A percentile compares a stretch with the other conserved stretches of the same genome.
Conservation (phyloP, 2,329 filamentous ascomycete genomes). For the Pyrenochaeta sp. region DNA sequence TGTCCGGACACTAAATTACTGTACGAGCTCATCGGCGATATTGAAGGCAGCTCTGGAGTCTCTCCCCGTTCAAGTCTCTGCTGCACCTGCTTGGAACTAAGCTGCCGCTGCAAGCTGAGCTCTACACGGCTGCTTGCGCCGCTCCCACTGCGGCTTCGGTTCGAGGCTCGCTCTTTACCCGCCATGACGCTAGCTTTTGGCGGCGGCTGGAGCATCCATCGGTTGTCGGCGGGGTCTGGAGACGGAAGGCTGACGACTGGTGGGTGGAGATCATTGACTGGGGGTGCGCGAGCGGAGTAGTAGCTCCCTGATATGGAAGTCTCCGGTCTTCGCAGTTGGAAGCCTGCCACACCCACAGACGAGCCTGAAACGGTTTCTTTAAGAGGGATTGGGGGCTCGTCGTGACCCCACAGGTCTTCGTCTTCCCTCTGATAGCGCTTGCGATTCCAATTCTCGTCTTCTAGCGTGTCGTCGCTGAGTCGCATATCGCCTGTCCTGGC, state of each 20-base stretch:
- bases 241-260: conserved; percentile 82
- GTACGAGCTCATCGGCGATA: conserved; percentile 49
- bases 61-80: conserved; percentile 47
- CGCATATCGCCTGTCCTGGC: conserved; percentile 33
- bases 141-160: conserved; percentile 65
- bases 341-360: conserved; percentile 40
- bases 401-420: conserved; percentile 82
- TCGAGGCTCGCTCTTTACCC: conserved; percentile 75
- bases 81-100: conserved; percentile 49
- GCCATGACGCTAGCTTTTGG: conserved; percentile 92
- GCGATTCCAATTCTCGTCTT: conserved; percentile 72
- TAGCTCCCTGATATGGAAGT: conserved; percentile 46
- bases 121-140: conserved; percentile 52
- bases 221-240: conserved; percentile 72
- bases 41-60: conserved; percentile 44
- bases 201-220: conserved; percentile 93
- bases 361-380: conserved; percentile 36
- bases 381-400: conserved; percentile 53
- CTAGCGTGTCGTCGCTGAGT: conserved; percentile 44
- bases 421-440: conserved; percentile 86
- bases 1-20: conserved; percentile 32
- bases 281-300: conserved; percentile 63
- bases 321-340: conserved; percentile 31
- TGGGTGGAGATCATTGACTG: conserved; percentile 86
- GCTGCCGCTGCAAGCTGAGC: conserved; percentile 48